These are phyloP conservation scores for Jatropha podagrica DNA, from an alignment of 441 rosid species.

Conservation along the genomic window DNA sequence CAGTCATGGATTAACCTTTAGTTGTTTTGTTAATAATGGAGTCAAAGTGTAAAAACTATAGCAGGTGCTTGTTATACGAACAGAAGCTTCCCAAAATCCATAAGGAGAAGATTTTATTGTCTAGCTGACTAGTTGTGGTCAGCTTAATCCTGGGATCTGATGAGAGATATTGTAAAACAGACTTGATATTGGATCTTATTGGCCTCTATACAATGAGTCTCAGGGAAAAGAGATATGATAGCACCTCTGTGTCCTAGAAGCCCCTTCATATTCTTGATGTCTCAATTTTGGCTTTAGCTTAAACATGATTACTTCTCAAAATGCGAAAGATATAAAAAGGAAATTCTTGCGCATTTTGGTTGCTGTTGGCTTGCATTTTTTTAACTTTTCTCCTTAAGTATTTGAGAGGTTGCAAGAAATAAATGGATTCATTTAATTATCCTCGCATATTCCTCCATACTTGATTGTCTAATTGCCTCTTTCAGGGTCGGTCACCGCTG, in stretches of 20 bases:
- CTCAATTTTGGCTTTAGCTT: neutral
- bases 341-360: neutral
- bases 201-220: neutral
- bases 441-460: neutral
- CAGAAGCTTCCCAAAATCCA: neutral
- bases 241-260: neutral
- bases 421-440: neutral
- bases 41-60: neutral
- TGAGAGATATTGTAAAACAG: neutral
- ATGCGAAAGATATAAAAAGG: neutral
- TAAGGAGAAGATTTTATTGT: neutral
- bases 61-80: neutral
- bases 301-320: neutral
- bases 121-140: neutral
- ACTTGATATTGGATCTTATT: neutral
- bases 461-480: slow-evolving; percentile 7
- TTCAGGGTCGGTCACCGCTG: slow-evolving; percentile 67
- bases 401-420: neutral
- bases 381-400: neutral
- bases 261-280: neutral
- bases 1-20: neutral
- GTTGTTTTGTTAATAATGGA: neutral
- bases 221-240: neutral
- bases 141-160: neutral
- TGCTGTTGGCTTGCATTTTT: neutral